Evolutionary conservation across 345 rosid genomes (phyloP).

Genomic region (Tarenaya hassleriana): DNA sequence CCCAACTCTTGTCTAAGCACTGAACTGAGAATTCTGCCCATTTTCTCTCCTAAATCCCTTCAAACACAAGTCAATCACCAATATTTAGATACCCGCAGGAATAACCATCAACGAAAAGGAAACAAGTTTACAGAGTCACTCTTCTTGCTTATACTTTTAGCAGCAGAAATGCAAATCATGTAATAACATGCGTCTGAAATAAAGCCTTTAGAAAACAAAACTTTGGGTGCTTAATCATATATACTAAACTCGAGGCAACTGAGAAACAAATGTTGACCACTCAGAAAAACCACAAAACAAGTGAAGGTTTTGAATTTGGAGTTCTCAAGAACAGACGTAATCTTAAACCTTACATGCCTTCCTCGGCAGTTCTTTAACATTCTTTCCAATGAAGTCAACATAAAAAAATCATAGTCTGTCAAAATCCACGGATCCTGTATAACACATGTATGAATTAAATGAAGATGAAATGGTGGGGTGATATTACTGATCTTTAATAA

Average conservation of each 20-base stretch:
- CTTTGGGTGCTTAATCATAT: no score
- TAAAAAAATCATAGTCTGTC: background rate
- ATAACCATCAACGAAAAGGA: background rate
- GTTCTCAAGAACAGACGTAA: no score
- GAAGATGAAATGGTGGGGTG: background rate
- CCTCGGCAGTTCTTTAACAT: no score
- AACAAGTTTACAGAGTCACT: no score
- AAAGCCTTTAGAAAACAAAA: background rate
- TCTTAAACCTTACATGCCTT: no score
- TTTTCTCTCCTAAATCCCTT: slow-evolving; percentile 30
- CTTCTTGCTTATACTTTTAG: no score
- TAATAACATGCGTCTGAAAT: background rate
- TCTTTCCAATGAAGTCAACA: slow-evolving; percentile 10
- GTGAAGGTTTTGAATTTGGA: no score
- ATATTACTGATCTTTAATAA: slow-evolving; percentile 6
- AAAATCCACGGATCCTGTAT: background rate
- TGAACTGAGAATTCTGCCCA: slow-evolving; percentile 74
- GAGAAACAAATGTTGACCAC: no score
- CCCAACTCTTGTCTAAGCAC: slow-evolving; percentile 59
- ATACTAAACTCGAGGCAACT: no score
- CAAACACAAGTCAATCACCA: slow-evolving; percentile 2
- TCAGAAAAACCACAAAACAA: no score
- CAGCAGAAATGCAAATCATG: no score
- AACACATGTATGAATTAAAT: background rate
- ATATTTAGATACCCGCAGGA: no score